phyloP scores from a whole-genome alignment of 345 rosid genomes.

The Aquilaria malaccensis region DNA sequence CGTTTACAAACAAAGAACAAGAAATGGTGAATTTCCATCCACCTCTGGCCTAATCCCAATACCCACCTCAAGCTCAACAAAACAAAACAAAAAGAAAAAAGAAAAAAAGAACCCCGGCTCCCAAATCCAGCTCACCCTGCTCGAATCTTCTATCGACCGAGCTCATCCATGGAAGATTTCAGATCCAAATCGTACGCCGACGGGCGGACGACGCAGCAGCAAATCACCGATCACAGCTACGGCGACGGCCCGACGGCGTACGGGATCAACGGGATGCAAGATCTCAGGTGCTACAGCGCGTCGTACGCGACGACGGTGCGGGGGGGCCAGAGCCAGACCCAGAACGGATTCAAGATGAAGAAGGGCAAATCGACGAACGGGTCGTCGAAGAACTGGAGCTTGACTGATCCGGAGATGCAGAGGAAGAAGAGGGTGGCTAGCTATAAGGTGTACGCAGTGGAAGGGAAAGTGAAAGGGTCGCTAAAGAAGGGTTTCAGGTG shows the following conservation, averaged over 20 bases:
- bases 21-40: too few species aligned
- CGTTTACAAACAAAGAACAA: too few species aligned
- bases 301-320: slow-evolving; percentile 30
- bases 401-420: slow-evolving; percentile 57
- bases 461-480: slow-evolving; percentile 72
- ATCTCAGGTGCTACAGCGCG: slow-evolving; percentile 56
- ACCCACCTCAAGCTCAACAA: too few species aligned
- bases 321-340: slow-evolving; percentile 25
- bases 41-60: too few species aligned
- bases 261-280: slow-evolving; percentile 35
- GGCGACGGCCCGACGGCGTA: slow-evolving; percentile 8
- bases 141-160: too few species aligned
- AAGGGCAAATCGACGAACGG: slow-evolving; percentile 40
- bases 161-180: slow-evolving; percentile 50
- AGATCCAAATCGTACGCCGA: slow-evolving; percentile 54
- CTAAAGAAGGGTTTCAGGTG: slow-evolving; percentile 57
- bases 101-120: too few species aligned
- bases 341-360: slow-evolving; percentile 28
- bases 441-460: slow-evolving; percentile 61
- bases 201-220: slow-evolving; percentile 33
- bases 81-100: too few species aligned
- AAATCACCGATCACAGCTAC: slow-evolving; percentile 6
- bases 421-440: slow-evolving; percentile 66
- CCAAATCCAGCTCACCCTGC: too few species aligned
- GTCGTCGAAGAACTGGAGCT: slow-evolving; percentile 42